These are phyloP conservation scores for Cryptococcus sp. DNA, from an alignment of 1,284 basidiomycete species.

Conservation along the genomic window DNA sequence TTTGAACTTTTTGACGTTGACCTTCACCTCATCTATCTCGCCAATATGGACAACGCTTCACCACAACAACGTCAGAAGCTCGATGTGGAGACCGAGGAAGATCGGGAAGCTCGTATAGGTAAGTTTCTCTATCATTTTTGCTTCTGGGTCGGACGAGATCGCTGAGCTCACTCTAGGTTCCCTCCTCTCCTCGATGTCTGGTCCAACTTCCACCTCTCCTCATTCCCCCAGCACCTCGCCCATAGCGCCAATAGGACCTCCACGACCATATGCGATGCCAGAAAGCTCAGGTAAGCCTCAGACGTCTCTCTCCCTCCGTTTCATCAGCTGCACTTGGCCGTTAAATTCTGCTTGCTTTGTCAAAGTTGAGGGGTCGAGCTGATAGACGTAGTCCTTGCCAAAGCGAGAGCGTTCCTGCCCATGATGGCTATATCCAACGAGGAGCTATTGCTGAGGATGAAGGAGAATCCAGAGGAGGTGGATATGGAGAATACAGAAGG, in stretches of 20 bases:
- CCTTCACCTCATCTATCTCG: background rate
- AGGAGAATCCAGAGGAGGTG: conserved; percentile 22
- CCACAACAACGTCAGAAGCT: no score
- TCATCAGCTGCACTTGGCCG: no score
- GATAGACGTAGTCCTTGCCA: conserved; percentile 22
- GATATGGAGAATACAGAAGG: conserved; percentile 28
- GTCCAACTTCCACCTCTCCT: background rate
- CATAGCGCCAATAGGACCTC: background rate
- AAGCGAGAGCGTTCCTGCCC: conserved; percentile 37
- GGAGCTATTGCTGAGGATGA: conserved; percentile 20
- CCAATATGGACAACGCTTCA: background rate
- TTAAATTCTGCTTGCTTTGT: no score
- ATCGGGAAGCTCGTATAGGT: conserved; percentile 4
- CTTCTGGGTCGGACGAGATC: background rate
- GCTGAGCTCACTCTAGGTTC: background rate
- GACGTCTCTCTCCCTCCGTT: background rate
- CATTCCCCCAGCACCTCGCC: background rate
- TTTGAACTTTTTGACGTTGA: no score
- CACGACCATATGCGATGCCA: background rate
- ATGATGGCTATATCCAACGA: conserved; percentile 29
- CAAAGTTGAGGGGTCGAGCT: no score
- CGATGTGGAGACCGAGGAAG: conserved; percentile 1
- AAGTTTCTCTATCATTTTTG: background rate
- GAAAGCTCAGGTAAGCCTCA: background rate
- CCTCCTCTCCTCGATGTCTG: conserved; percentile 1